Base-by-base conservation (phyloP, 1,284 basidiomycete genomes). In the Sutorius eximius region DNA sequence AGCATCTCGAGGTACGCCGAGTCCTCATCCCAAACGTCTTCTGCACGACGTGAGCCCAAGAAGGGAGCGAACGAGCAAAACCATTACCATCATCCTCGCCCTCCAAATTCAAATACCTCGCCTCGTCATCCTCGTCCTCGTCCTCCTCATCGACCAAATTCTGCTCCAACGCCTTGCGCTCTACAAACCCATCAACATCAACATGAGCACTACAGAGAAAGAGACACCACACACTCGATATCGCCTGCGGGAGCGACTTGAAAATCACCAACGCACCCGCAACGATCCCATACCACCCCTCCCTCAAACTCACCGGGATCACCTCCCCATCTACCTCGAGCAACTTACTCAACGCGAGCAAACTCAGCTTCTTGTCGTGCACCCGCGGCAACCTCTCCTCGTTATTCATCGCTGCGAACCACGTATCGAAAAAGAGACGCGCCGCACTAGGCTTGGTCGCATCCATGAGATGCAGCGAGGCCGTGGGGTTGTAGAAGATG, bases 291-390 rank as follows among this genome's bases (percentile, higher is more conserved):
- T 81, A 81, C 89, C 89, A 93, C 11, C 86, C 89, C 15, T 83
- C 82, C 58, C 78, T 78, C 59, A 91, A 68, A 20, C 71, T 71
- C 32, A 79, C 75, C 1, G 90, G 89, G 30, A 92, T 77, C 30
- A 70, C 66, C 15, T 70, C 68, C 2, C 82, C 78, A 18, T 85
- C 77, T 69, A 91, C 73, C 69, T 91, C 87, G 66, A 94, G 75
- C 54, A 93, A 69, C 38, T 84, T 82, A 59, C 85, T 90, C 57
- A 95, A 73, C 10, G 92, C 84, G 55, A 91, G 70, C 49, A 94
- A 82, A 58, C 83, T 84, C 53, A 96, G 77, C 71, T 91, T 94
- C 81, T 93, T 93, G 72, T 95, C 93, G 69, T 96, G 92, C 37
- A 95, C 91, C n/a, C 92, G 82, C 3, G 89, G 89, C 43, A 94